phyloP scores from a whole-genome alignment of 1,284 basidiomycete species.

The Cystobasidium slooffiae region DNA sequence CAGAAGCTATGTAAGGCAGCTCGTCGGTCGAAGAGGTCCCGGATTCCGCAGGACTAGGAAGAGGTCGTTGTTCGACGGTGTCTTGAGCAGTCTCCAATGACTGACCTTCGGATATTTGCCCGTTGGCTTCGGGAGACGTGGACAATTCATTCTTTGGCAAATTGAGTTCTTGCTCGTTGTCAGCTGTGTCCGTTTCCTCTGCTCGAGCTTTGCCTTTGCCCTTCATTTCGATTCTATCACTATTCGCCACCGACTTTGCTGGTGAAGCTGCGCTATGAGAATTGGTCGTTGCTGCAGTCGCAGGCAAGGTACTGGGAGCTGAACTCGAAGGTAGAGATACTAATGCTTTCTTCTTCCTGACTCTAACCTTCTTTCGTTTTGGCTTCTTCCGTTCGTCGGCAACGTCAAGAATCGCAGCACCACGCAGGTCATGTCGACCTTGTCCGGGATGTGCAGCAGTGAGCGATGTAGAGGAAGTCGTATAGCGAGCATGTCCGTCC shows the following conservation, averaged over 20 bases:
- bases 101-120: too few species aligned
- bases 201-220: neutral
- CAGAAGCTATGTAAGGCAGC: conserved; percentile 9
- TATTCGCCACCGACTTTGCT: neutral
- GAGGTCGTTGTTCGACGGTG: neutral
- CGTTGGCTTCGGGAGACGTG: neutral
- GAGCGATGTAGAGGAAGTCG: neutral
- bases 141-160: neutral
- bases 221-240: neutral
- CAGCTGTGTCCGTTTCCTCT: neutral
- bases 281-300: neutral
- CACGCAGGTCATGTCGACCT: neutral
- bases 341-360: neutral
- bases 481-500: neutral
- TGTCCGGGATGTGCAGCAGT: neutral
- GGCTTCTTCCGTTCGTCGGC: neutral
- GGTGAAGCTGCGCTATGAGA: neutral
- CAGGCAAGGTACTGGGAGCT: conserved; percentile 2
- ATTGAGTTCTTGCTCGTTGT: neutral
- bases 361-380: neutral
- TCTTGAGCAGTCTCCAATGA: too few species aligned
- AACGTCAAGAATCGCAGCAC: neutral
- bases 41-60: conserved; percentile 17
- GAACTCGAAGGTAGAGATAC: neutral
- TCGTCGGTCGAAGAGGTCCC: conserved; percentile 36